These are phyloP conservation scores for Prunus davidiana DNA, from an alignment of 306 rosid species.

Conservation along the genomic window DNA sequence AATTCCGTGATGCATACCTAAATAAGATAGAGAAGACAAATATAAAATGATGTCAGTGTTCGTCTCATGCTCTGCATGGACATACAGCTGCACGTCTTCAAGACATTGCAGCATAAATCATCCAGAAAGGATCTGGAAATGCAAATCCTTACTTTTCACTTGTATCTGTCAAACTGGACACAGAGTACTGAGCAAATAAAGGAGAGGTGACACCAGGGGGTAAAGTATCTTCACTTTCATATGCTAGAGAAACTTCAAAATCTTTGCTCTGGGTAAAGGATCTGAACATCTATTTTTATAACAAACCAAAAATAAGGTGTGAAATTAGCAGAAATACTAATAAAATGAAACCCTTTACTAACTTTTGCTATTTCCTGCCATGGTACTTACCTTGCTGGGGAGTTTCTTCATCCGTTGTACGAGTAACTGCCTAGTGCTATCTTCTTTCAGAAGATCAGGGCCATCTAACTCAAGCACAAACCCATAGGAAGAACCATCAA, in stretches of 20 bases:
- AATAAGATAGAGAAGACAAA: conserved; percentile 21
- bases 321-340: conserved; percentile 14
- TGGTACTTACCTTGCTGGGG: conserved; percentile 73
- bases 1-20: conserved; percentile 82
- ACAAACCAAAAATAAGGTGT: conserved; percentile 22
- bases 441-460: conserved; percentile 68
- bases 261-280: conserved; percentile 74
- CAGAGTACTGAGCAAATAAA: conserved; percentile 59
- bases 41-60: conserved; percentile 20
- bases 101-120: conserved; percentile 27
- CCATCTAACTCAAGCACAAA: conserved; percentile 73
- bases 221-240: conserved; percentile 67
- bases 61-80: conserved; percentile 9
- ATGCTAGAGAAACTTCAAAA: conserved; percentile 85
- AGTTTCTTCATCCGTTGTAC: conserved; percentile 86
- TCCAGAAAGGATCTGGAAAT: conserved; percentile 10
- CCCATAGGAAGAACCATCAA: conserved; percentile 92
- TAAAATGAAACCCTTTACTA: conserved; percentile 17
- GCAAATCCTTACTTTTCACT: conserved; percentile 71
- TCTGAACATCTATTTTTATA: conserved; percentile 68
- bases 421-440: conserved; percentile 75
- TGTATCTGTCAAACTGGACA: conserved; percentile 79
- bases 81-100: neutral
- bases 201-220: conserved; percentile 79
- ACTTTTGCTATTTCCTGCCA: conserved; percentile 10